Conservation (phyloP, 163 green algal genomes). For the Coccomyxa subellipsoidea region DNA sequence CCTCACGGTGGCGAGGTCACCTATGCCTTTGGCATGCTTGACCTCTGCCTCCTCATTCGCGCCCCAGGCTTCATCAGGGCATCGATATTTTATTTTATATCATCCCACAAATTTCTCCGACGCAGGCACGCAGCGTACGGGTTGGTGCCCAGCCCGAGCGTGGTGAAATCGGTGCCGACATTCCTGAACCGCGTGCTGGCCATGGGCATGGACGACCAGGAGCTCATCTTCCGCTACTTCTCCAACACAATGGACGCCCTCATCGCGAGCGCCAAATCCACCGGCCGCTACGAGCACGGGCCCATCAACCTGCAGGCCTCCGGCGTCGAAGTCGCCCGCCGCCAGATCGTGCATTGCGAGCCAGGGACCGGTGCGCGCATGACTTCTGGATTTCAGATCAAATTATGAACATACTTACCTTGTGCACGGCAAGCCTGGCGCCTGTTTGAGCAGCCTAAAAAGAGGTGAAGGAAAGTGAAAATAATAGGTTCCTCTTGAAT, state of each 20-base stretch:
- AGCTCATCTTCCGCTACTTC: slow-evolving; percentile 53
- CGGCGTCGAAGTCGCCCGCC: neutral
- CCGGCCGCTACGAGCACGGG: slow-evolving; percentile 26
- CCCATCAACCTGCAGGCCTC: slow-evolving; percentile 40
- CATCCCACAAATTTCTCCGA: neutral
- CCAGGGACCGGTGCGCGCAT: slow-evolving; percentile 21
- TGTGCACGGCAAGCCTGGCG: no score
- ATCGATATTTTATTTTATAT: no score
- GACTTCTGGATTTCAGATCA: neutral
- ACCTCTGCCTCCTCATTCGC: no score
- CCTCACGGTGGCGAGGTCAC: no score
- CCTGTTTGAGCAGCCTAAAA: neutral
- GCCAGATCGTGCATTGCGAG: slow-evolving; percentile 39
- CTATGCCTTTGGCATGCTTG: no score
- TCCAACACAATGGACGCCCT: slow-evolving; percentile 31
- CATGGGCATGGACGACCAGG: slow-evolving; percentile 42
- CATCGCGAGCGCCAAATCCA: slow-evolving; percentile 24
- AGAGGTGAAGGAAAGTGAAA: neutral
- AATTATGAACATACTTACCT: no score
- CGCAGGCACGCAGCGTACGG: neutral
- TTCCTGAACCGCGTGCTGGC: slow-evolving; percentile 66
- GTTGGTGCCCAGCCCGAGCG: neutral
- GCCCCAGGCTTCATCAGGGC: no score
- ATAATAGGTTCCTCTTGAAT: neutral
- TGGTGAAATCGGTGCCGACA: slow-evolving; percentile 29